Conservation (phyloP, 2,329 filamentous ascomycete genomes). For the Fusarium sororula region DNA sequence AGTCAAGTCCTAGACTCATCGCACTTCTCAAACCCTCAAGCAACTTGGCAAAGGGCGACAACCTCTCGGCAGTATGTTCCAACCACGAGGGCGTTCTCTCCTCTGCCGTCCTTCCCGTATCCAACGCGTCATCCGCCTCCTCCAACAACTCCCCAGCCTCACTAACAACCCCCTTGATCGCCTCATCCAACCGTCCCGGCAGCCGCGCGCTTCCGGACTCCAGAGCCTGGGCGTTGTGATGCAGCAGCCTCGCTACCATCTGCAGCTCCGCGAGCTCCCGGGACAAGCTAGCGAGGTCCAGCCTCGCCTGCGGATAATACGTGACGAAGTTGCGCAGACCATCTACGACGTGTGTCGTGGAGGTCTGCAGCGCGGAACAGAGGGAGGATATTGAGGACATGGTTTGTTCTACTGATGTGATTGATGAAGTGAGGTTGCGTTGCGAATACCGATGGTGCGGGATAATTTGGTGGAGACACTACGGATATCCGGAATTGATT, state of each 20-base stretch:
- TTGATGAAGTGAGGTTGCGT: constrained; percentile 14
- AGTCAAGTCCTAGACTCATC: constrained; percentile 39
- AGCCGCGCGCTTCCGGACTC: constrained; percentile 21
- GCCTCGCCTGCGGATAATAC: constrained; percentile 36
- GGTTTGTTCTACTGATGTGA: not conserved
- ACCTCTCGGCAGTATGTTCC: constrained; percentile 38
- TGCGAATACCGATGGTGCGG: not conserved
- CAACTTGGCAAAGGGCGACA: constrained; percentile 30
- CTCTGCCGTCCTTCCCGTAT: constrained; percentile 12
- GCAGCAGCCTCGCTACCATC: constrained; percentile 39
- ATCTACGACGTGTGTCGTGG: constrained; percentile 28
- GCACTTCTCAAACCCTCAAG: constrained; percentile 34
- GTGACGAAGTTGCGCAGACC: constrained; percentile 39
- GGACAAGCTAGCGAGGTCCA: constrained; percentile 36
- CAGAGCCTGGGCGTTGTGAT: constrained; percentile 34
- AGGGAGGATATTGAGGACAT: constrained; percentile 29
- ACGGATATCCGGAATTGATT: constrained; percentile 8
- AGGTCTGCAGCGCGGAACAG: constrained; percentile 33
- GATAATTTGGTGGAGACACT: constrained; percentile 28
- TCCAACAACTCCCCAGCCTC: constrained; percentile 30
- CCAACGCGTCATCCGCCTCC: constrained; percentile 37
- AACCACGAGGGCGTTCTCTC: constrained; percentile 29
- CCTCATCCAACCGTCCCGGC: constrained; percentile 17
- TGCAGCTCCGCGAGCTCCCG: constrained; percentile 43
- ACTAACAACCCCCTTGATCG: constrained; percentile 30